Percentiles rank a stretch among this genome's conserved stretches.
phyloP scores from a whole-genome alignment of 352 stramenopile species.

The Phytophthora parvispora region DNA sequence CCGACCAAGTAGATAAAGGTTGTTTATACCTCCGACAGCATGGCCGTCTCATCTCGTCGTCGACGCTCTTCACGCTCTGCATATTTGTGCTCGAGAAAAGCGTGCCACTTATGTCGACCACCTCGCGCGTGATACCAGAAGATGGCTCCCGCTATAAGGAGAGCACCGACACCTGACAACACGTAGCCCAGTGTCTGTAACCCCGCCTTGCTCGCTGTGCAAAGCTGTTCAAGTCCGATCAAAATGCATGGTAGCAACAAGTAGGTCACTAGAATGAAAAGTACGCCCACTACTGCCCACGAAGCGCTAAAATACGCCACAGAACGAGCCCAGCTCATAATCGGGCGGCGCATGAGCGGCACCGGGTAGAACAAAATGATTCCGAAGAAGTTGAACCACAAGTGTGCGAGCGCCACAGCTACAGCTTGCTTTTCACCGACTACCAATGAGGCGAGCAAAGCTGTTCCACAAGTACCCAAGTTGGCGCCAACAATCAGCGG shows the following conservation, averaged over 20 bases:
- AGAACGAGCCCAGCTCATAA: slow-evolving; percentile 64
- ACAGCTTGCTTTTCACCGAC: slow-evolving; percentile 80
- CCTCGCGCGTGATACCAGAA: slow-evolving; percentile 48
- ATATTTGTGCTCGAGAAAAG: slow-evolving; percentile 49
- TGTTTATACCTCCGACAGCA: slow-evolving; percentile 16
- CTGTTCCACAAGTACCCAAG: slow-evolving; percentile 90
- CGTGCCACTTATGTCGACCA: slow-evolving; percentile 38
- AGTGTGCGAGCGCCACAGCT: slow-evolving; percentile 89
- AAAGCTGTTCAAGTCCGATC: slow-evolving; percentile 63
- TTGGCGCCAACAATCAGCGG: slow-evolving; percentile 92
- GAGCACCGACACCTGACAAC: slow-evolving; percentile 11
- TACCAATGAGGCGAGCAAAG: slow-evolving; percentile 88
- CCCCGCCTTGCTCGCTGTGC: slow-evolving; percentile 21
- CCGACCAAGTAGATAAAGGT: slow-evolving; percentile 10
- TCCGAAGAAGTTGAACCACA: slow-evolving; percentile 93
- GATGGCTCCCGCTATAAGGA: slow-evolving; percentile 6
- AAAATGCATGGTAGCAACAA: slow-evolving; percentile 50
- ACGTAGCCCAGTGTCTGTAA: slow-evolving; percentile 37
- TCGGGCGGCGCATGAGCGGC: slow-evolving; percentile 80
- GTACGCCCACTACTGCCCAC: slow-evolving; percentile 50
- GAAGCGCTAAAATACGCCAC: slow-evolving; percentile 65
- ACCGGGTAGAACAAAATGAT: slow-evolving; percentile 93
- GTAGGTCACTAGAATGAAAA: slow-evolving; percentile 54
- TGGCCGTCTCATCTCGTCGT: slow-evolving; percentile 24
- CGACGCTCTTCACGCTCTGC: slow-evolving; percentile 36